These are phyloP conservation scores for Ophiognomonia clavigignenti-juglandacearum DNA, from an alignment of 2,329 filamentous ascomycete species.

Conservation along the genomic window DNA sequence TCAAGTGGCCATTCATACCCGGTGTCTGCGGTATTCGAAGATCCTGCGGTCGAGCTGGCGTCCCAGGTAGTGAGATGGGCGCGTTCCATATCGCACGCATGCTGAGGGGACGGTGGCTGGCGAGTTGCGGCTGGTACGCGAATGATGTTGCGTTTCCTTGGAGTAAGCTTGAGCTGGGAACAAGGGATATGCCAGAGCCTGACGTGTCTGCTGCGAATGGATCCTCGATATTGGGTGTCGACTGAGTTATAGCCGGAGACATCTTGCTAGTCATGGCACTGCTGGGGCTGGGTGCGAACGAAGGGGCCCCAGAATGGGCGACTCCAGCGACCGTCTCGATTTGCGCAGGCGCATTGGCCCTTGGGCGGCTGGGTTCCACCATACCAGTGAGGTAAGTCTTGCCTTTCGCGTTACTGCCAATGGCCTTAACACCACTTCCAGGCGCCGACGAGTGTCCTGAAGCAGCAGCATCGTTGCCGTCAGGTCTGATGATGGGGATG, in stretches of 20 bases:
- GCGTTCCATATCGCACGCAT: not conserved
- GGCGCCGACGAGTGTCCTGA: not conserved
- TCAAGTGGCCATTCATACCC: not conserved
- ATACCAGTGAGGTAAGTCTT: no score
- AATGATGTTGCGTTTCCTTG: not conserved
- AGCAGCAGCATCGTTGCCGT: not conserved
- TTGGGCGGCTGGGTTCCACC: no score
- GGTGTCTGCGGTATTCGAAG: no score
- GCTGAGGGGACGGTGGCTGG: not conserved
- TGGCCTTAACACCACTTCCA: no score
- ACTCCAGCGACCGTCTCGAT: no score
- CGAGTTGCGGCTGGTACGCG: not conserved
- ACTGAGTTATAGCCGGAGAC: not conserved
- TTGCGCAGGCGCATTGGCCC: no score
- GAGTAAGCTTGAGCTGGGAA: not conserved
- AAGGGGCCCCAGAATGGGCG: no score
- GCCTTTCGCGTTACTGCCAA: no score
- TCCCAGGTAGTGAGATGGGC: not conserved
- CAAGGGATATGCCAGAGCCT: not conserved
- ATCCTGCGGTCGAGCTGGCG: not conserved
- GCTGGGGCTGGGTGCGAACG: not conserved
- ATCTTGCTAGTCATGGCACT: not conserved
- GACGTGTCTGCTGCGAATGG: not conserved
- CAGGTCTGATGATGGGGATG: conserved; percentile 4
- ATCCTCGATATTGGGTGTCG: not conserved